These are phyloP conservation scores for Rhynchospora tenuis DNA, from an alignment of 176 grass and related monocot species.

Conservation along the genomic window DNA sequence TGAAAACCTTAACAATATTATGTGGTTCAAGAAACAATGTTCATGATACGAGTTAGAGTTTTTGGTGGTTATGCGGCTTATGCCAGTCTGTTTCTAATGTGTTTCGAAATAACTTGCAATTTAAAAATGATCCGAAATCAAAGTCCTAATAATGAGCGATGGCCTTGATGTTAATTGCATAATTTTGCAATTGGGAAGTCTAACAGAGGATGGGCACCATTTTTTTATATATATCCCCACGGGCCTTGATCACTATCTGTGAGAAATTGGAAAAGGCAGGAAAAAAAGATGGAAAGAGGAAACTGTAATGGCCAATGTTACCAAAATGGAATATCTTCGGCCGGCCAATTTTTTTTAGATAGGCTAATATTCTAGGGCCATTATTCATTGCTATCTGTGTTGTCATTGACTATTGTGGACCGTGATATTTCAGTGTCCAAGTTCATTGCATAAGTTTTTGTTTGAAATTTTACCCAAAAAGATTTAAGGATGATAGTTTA, in stretches of 20 bases:
- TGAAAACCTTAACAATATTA: too few species aligned
- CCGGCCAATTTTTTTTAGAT: conserved; percentile 10
- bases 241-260: conserved; percentile 10
- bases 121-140: too few species aligned
- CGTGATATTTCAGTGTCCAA: background rate
- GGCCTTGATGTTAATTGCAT: background rate
- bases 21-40: background rate
- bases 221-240: background rate
- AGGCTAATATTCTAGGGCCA: background rate
- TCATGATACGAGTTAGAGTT: background rate
- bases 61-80: too few species aligned
- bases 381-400: background rate
- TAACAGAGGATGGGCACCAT: background rate
- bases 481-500: background rate
- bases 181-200: background rate
- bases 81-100: too few species aligned
- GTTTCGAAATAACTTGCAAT: too few species aligned
- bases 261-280: background rate
- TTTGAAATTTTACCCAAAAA: background rate
- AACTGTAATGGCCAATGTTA: conserved; percentile 23
- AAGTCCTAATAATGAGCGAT: too few species aligned
- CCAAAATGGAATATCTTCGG: conserved; percentile 25
- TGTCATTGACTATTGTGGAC: background rate
- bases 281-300: conserved; percentile 3
- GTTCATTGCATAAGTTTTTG: background rate